phyloP scores from a whole-genome alignment of 768 basidiomycete genomes.

The Galerina sulciceps region DNA sequence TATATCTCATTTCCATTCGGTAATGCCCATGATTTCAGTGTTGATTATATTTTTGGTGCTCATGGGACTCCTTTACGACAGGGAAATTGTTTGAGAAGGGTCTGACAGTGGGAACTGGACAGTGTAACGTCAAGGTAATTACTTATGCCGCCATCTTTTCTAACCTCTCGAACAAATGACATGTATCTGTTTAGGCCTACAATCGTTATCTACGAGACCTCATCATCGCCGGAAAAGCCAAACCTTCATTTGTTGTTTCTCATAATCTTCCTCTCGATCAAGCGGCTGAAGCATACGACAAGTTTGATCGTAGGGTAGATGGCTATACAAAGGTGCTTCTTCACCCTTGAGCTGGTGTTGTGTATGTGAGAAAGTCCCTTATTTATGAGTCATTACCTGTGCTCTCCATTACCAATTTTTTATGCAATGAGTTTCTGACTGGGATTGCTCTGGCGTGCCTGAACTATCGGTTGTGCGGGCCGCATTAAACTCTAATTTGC shows the following conservation, averaged over 20 bases:
- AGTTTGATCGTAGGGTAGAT: constrained; percentile 57
- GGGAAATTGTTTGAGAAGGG: constrained; percentile 59
- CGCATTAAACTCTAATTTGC: background rate
- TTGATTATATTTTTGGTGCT: background rate
- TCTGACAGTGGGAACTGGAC: constrained; percentile 54
- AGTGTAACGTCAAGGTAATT: constrained; percentile 58
- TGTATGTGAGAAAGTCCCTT: no score
- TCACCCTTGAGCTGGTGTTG: constrained; percentile 40
- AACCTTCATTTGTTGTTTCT: constrained; percentile 58
- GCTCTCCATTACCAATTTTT: no score
- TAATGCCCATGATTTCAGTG: constrained; percentile 11
- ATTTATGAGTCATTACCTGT: no score
- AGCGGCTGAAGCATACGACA: constrained; percentile 53
- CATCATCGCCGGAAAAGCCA: constrained; percentile 56
- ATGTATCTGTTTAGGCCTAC: constrained; percentile 37
- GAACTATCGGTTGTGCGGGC: no score
- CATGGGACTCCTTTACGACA: background rate
- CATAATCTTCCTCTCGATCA: constrained; percentile 54
- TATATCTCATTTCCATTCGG: constrained; percentile 59
- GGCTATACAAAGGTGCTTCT: constrained; percentile 58
- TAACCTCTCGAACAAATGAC: background rate
- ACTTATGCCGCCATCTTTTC: background rate
- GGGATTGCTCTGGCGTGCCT: no score
- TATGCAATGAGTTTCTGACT: no score
- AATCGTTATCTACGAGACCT: constrained; percentile 59